These are phyloP conservation scores for Mucor mucedo DNA, from an alignment of 371 early-diverging fungal genomes.

Conservation along the genomic window DNA sequence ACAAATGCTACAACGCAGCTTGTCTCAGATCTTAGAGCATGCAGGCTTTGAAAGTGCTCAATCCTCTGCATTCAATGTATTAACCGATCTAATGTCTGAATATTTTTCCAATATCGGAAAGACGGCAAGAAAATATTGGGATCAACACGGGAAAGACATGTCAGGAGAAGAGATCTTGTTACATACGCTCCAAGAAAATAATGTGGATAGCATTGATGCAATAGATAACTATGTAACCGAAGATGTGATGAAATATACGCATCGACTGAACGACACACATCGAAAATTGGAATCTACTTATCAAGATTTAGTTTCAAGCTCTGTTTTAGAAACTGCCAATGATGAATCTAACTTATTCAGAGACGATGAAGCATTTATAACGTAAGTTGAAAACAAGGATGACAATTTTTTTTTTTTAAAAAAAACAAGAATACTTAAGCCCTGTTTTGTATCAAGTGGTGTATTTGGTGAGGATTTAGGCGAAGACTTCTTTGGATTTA, in stretches of 20 bases:
- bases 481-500: slow-evolving; percentile 89
- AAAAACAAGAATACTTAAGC: slow-evolving; percentile 10
- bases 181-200: slow-evolving; percentile 82
- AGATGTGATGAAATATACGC: slow-evolving; percentile 73
- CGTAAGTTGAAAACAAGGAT: slow-evolving; percentile 23
- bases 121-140: slow-evolving; percentile 79
- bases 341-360: slow-evolving; percentile 45
- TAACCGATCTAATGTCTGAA: slow-evolving; percentile 81
- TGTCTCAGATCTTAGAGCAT: slow-evolving; percentile 74
- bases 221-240: slow-evolving; percentile 79
- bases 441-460: slow-evolving; percentile 52
- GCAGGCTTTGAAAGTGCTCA: slow-evolving; percentile 86
- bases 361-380: slow-evolving; percentile 61
- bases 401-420: neutral
- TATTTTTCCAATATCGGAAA: slow-evolving; percentile 81
- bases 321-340: slow-evolving; percentile 35
- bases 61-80: slow-evolving; percentile 64
- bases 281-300: slow-evolving; percentile 70
- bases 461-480: slow-evolving; percentile 79
- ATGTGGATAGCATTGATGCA: slow-evolving; percentile 62
- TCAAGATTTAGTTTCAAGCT: slow-evolving; percentile 45
- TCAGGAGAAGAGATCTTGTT: slow-evolving; percentile 85
- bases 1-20: slow-evolving; percentile 64
- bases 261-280: slow-evolving; percentile 71
- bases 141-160: slow-evolving; percentile 72